Evolutionary conservation across 495 filamentous ascomycete species (phyloP), one percentile per base, ranked within the genome.

Genomic region (Aspergillus ellipticus): DNA sequence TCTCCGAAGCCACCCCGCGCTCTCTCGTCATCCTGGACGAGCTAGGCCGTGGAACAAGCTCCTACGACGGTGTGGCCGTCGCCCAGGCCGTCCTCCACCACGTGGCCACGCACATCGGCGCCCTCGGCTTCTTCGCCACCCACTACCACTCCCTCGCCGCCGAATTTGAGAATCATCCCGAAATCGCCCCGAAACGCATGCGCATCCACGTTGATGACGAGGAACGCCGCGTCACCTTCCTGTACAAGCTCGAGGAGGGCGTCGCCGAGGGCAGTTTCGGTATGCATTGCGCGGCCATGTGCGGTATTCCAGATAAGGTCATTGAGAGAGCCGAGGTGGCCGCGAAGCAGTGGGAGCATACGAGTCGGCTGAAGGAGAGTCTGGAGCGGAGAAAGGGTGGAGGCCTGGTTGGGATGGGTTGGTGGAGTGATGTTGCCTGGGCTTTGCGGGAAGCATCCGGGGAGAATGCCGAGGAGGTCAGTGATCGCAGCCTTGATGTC

Each of bases 261-360:
- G 92, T 99, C 37, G 95, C 95, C 3, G 95, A 97, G 73, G 95
- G 95, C 1, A 94, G 89, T 62, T 97, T 97, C 72, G 95, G 95
- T 60, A 99, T 99, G 95, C 95, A 97, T 69, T 99, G 95, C 67
- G 95, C 95, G 2, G 83, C 89, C 33, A 99, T 97, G 94, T 99
- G 95, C 58, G 95, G 95, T 1, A 97, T 99, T 43, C 79, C 92
- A 0, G 76, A 72, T 41, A 85, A 84, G 63, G 87, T 99, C 28
- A 88, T 99, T 42, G 85, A 92, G 66, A 70, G 86, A 15, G 94
- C 95, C 3, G 95, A 97, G 68, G 79, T 80, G 19, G 95, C 95
- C n/a, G 95, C 95, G 13, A 86, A 81, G 63, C 87, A 89, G 63
- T 98, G 95, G 89, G 94, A 98, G 74, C 91, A 97, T 71, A 97